Base-by-base conservation (phyloP, 176 grass and related monocot genomes). In the Phyllostachys edulis region DNA sequence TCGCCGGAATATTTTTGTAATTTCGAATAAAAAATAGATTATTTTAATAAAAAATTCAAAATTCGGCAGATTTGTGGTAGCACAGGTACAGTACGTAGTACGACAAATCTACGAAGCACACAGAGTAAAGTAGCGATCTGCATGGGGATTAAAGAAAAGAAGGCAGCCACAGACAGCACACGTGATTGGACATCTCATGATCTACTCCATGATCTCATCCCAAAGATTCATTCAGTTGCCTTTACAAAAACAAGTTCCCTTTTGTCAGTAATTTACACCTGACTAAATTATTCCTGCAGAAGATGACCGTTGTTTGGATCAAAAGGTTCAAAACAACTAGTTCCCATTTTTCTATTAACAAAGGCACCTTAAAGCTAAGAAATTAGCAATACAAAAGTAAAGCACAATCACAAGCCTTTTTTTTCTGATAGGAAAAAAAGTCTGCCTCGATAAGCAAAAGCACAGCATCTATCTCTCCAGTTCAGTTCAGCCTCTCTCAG, bases 141-240 rank as follows among this genome's bases (percentile, higher is more conserved):
- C 67, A 69, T 42, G 38, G 21, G 40, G n/a, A 11, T 14, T 69
- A 73, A 9, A 72, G 12, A 46, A 67, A 36, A 18, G 26, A 37
- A 11, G 71, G 16, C 38, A 15, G 20, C 39, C 56, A 78, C 50
- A 85, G 73, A 77, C 82, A 85, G 23, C 73, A 11, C 83, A 77
- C 26, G 83, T 69, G 83, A 69, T n/a, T n/a, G 13, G 18, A 44
- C 63, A 76, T 85, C 83, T 46, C 49, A 37, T 68, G 29, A 29
- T 29, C 29, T 29, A 0, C 0, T 29, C 37, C 49, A 37, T 68
- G 29, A 29, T 29, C 29, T 29, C 29, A 29, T 29, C 37, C 47
- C 23, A 77, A 57, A 68, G 49, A 36, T 59, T 60, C 63, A 83
- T 26, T 34, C 56, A 21, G 46, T n/a, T 3, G 63, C 63, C 29